Conservation (phyloP, 768 basidiomycete species). For the Hydnomerulius pinastri region DNA sequence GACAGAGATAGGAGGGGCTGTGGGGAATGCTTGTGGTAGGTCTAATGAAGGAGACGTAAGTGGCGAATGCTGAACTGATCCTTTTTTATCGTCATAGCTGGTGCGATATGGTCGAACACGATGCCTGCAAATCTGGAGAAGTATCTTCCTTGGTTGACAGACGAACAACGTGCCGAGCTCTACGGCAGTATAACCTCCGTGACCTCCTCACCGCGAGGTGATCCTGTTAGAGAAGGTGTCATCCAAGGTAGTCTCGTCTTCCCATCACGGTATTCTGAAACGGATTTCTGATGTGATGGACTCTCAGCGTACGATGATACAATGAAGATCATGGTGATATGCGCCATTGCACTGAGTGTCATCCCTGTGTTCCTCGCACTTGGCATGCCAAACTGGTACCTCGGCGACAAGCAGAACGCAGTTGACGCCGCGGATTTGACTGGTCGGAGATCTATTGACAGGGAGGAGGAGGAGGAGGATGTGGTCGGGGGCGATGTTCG, state of each 20-base stretch:
- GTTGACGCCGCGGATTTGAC: constrained; percentile 44
- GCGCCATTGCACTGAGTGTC: constrained; percentile 53
- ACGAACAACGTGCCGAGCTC: constrained; percentile 44
- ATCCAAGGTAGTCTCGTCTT: constrained; percentile 44
- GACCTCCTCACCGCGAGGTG: constrained; percentile 45
- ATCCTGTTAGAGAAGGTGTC: constrained; percentile 65
- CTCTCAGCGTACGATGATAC: constrained; percentile 52
- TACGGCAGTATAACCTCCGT: constrained; percentile 61
- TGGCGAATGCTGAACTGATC: not conserved
- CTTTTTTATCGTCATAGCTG: constrained; percentile 38
- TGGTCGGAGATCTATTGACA: constrained; percentile 7
- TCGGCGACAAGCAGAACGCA: constrained; percentile 73
- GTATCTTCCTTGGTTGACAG: constrained; percentile 52
- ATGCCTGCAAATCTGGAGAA: constrained; percentile 65
- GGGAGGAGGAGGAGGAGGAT: not conserved
- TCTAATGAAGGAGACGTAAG: constrained; percentile 6
- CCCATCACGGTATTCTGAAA: not conserved
- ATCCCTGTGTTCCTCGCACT: constrained; percentile 60
- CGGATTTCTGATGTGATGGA: not conserved
- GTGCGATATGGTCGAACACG: constrained; percentile 61
- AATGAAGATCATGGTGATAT: constrained; percentile 57
- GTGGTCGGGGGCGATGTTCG: not conserved
- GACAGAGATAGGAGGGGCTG: constrained; percentile 68
- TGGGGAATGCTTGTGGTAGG: constrained; percentile 63
- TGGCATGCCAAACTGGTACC: constrained; percentile 64